phyloP scores from a whole-genome alignment of 345 rosid genomes.

The Acer negundo region DNA sequence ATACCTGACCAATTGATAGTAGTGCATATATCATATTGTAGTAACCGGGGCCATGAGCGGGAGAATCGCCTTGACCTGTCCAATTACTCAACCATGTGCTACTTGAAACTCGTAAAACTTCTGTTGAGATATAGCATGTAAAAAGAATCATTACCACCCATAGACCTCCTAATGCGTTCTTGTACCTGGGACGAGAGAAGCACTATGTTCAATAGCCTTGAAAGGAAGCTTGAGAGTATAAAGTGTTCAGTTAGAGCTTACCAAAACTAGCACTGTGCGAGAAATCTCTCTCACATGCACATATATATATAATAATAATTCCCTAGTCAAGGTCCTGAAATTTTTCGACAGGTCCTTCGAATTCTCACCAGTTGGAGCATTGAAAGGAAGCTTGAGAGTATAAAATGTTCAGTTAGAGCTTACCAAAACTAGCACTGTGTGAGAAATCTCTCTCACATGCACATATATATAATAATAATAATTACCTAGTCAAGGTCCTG shows the following conservation, averaged over 20 bases:
- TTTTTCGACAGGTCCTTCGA: no score
- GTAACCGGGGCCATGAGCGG: constrained; percentile 61
- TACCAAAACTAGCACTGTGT: constrained; percentile 2
- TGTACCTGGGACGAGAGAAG: constrained; percentile 58
- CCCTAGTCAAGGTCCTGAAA: no score
- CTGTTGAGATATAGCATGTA: constrained; percentile 71
- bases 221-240: background rate
- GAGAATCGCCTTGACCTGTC: constrained; percentile 72
- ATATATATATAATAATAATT: no score
- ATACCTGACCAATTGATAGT: constrained; percentile 91
- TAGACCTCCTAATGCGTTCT: constrained; percentile 93
- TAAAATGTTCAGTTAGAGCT: background rate
- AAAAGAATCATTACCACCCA: constrained; percentile 90
- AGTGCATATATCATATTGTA: constrained; percentile 72
- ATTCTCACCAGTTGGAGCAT: background rate
- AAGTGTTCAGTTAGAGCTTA: background rate
- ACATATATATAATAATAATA: no score
- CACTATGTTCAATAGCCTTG: background rate
- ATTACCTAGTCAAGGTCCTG: no score
- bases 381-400: background rate
- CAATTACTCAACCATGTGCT: constrained; percentile 98
- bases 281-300: background rate
- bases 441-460: background rate
- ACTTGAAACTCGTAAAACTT: constrained; percentile 81
- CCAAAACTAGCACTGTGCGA: constrained; percentile 1